Evolutionary conservation across 805 yeast genomes (phyloP), one percentile per base, ranked within the genome.

Genomic region (Candida alai): DNA sequence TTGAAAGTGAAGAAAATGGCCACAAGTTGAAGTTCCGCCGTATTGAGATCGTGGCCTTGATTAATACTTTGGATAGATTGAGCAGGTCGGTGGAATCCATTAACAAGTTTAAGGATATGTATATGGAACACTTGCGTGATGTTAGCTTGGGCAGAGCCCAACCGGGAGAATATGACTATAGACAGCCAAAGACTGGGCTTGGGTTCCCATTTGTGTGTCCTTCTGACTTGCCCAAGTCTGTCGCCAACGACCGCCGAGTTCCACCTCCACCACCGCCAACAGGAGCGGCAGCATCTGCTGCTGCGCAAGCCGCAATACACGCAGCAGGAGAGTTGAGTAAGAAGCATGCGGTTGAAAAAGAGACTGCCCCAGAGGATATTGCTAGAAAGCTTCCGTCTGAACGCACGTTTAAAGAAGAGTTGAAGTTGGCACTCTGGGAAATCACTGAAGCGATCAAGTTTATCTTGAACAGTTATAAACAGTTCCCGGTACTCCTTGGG

Each of bases 41-140:
- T 47, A 78, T 85, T 40, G 99, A 93, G 62, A 64, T 93, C 39
- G 90, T 90, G 34, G 94, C 96, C 1, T 73, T 93, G 44, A 65
- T 93, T 49, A 93, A 93, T 63, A 90, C 97, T 0, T 87, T 87
- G 61, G 96, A 89, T 51, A 75, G 97, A 48, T 70, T 93, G 38
- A 84, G 96, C 3, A 87, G 87, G 62, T 83, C 95, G 21, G 68
- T 93, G 19, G 74, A 70, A 37, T 76, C 95, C 18, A 79, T 89
- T 32, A 76, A 76, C 41, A 73, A 76, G 46, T 93, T 93, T 60
- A 81, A 78, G 52, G 49, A 49, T 19, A 49, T 81, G 60, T 80
- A 78, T 49, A 39, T 56, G 37, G 41, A 56, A 18, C 72, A 66
- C 41, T 51, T 65, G 38, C 58, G 62, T 32, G 68, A 64, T 33